Conservation (phyloP, 331 rosid genomes). For the Saraca asoca region DNA sequence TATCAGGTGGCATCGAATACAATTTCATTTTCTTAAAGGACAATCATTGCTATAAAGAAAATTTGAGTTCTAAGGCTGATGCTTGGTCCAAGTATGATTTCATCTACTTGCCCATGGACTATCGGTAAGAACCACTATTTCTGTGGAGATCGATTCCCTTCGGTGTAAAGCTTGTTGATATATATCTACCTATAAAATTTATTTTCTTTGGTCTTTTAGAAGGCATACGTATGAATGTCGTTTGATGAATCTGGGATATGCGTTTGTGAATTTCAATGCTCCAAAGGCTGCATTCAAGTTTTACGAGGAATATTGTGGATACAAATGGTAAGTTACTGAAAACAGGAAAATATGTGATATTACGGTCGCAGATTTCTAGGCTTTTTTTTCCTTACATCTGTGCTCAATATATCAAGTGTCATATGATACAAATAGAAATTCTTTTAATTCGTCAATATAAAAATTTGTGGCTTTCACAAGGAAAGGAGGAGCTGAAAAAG, state of each 20-base stretch:
- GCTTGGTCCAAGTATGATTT: constrained; percentile 50
- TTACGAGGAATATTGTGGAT: constrained; percentile 17
- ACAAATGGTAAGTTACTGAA: constrained; percentile 16
- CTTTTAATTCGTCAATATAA: no score
- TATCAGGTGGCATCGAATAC: no score
- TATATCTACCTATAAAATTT: no score
- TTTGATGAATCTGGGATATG: constrained; percentile 51
- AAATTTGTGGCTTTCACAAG: constrained; percentile 26
- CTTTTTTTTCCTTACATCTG: neutral
- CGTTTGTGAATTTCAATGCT: constrained; percentile 54
- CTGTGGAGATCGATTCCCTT: no score
- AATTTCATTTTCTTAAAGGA: no score
- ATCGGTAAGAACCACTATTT: constrained; percentile 9
- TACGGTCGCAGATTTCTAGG: constrained; percentile 40
- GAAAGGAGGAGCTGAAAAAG: constrained; percentile 15
- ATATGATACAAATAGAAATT: no score
- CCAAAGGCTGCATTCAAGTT: constrained; percentile 41
- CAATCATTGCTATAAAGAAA: constrained; percentile 41
- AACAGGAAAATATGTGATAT: constrained; percentile 45
- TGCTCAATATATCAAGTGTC: no score
- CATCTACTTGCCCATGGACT: constrained; percentile 68
- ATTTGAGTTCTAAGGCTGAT: neutral
- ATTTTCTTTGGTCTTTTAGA: neutral
- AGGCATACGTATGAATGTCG: constrained; percentile 19
- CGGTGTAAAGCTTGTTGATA: neutral